Percentiles rank a stretch among this genome's conserved stretches.
These are phyloP conservation scores for Plectranthus barbatus DNA, from an alignment of 257 asterid genomes.

Conservation along the genomic window DNA sequence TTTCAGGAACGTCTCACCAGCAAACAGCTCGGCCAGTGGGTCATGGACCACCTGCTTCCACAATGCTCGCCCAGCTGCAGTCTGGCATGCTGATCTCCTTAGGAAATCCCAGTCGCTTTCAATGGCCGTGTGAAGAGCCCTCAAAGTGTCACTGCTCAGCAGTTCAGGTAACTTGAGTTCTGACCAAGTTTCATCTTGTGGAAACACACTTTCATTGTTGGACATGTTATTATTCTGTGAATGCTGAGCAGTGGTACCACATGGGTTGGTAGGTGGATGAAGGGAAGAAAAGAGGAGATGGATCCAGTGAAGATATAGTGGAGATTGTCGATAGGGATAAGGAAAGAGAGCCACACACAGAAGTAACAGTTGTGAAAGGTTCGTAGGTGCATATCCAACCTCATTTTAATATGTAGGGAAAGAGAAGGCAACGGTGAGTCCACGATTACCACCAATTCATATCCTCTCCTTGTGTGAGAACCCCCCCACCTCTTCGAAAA, in stretches of 20 bases:
- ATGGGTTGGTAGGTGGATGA: conserved; percentile 8
- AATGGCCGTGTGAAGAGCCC: conserved; percentile 50
- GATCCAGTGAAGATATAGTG: conserved; percentile 19
- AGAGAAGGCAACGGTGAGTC: conserved; percentile 60
- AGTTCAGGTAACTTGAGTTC: conserved; percentile 48
- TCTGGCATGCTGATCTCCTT: conserved; percentile 79
- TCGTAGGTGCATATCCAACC: conserved; percentile 30
- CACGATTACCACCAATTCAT: conserved; percentile 68
- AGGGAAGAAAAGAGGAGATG: conserved; percentile 30
- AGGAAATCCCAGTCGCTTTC: conserved; percentile 69
- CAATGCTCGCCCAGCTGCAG: conserved; percentile 89
- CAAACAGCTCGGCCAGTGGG: conserved; percentile 79
- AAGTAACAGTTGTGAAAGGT: conserved; percentile 46
- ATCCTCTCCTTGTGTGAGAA: conserved; percentile 11
- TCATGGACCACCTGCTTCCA: conserved; percentile 77
- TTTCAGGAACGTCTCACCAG: conserved; percentile 71
- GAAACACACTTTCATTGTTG: conserved; percentile 35
- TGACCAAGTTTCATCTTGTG: conserved; percentile 41
- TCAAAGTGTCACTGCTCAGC: conserved; percentile 39
- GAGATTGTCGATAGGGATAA: conserved; percentile 46
- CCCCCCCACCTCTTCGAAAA: conserved; percentile 16
- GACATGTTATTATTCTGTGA: conserved; percentile 36
- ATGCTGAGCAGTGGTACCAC: background rate
- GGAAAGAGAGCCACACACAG: conserved; percentile 90
- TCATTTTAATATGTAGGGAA: conserved; percentile 35